phyloP scores from a whole-genome alignment of 2,329 filamentous ascomycete species.

The Colletotrichum spaethianum region DNA sequence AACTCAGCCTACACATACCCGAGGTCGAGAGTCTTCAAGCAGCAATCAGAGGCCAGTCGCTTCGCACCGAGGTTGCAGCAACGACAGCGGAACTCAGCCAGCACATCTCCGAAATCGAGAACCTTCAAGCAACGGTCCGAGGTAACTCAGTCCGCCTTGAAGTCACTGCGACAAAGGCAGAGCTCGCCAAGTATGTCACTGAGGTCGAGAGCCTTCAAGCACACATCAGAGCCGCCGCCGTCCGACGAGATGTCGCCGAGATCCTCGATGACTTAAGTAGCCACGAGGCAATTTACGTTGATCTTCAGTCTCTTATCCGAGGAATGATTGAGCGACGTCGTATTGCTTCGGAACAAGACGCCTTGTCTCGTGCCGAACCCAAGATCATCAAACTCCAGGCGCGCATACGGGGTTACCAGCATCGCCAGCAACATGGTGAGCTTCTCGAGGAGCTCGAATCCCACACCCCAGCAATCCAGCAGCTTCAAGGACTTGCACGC shows the following conservation, averaged over 20 bases:
- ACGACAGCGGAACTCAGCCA: slow-evolving; percentile 64
- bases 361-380: slow-evolving; percentile 70
- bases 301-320: slow-evolving; percentile 72
- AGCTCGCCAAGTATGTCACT: slow-evolving; percentile 60
- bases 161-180: slow-evolving; percentile 59
- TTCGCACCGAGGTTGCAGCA: slow-evolving; percentile 60
- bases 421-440: slow-evolving; percentile 71
- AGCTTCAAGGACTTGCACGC: slow-evolving; percentile 82
- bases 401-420: slow-evolving; percentile 74
- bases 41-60: slow-evolving; percentile 65
- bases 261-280: slow-evolving; percentile 63
- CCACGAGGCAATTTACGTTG: slow-evolving; percentile 61
- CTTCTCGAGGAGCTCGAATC: slow-evolving; percentile 80
- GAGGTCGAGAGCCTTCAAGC: slow-evolving; percentile 65
- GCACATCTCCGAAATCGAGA: slow-evolving; percentile 51
- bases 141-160: slow-evolving; percentile 64
- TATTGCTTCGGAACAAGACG: slow-evolving; percentile 63
- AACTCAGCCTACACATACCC: slow-evolving; percentile 61
- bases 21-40: slow-evolving; percentile 63
- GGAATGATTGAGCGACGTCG: slow-evolving; percentile 72
- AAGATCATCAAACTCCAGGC: slow-evolving; percentile 77
- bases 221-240: slow-evolving; percentile 67
- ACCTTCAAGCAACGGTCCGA: slow-evolving; percentile 60
- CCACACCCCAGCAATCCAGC: slow-evolving; percentile 75
- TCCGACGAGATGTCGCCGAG: slow-evolving; percentile 64